Evolutionary conservation across 1,284 basidiomycete genomes (phyloP), one percentile per base, ranked within the genome.

Genomic region (Cutaneotrichosporon sp.): DNA sequence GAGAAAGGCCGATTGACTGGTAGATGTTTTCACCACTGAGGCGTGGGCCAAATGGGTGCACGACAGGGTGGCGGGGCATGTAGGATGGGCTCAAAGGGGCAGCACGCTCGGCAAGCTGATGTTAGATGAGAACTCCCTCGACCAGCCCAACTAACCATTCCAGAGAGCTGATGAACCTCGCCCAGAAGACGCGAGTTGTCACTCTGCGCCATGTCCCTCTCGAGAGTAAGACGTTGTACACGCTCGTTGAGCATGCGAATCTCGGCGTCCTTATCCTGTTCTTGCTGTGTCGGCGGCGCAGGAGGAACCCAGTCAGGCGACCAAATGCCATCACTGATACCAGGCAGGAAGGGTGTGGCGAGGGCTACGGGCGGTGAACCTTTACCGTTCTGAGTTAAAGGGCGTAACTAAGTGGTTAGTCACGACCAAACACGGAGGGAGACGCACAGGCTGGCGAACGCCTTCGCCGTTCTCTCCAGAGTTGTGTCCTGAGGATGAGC

Each of bases 161-260:
- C 45, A 4, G 41, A 60, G 14, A 58, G 51, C 10, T 52, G 58
- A 20, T 52, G 53, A 8, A 61, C 59, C 35, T 59, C 54, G 10
- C 37, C 45, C 21, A 21, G 37, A 9, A 59, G 54, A 4, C 54
- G 38, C 14, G 33, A 39, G 38, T 59, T 59, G 23, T 59, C 57
- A 4, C 14, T 44, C 10, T 47, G 22, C 1, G 68, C 56, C 10
- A 56, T 48, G 10, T 56, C 48, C 49, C 69, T 72, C 51, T 72
- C 69, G 3, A 60, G 15, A 4, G 54, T 61, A 13, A 72, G 59
- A 20, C 58, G 50, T 7, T 54, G 46, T 34, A 72, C 61, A 46
- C 55, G 26, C 13, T 54, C 54, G 14, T 56, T 44, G 4, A 59
- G 58, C 4, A 20, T 7, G 17, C 54, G 54, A 17, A 59, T 59